phyloP scores from a whole-genome alignment of 306 rosid species.

The Abrus pulchellus region DNA sequence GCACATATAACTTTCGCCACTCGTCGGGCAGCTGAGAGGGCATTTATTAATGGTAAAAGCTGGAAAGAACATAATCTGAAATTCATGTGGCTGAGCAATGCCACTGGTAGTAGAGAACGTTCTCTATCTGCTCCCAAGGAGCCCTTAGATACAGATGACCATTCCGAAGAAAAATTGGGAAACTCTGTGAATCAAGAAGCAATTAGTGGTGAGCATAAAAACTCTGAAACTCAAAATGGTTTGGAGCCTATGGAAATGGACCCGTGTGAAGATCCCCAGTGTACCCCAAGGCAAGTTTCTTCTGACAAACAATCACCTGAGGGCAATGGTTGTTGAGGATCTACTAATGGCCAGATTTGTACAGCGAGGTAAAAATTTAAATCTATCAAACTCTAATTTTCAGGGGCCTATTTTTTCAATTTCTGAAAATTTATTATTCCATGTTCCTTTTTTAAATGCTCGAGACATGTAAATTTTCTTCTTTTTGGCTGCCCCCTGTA shows the following conservation, averaged over 20 bases:
- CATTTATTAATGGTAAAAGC: slow-evolving; percentile 73
- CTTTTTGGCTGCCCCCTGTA: slow-evolving; percentile 65
- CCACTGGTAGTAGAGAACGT: slow-evolving; percentile 56
- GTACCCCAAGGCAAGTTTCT: slow-evolving; percentile 51
- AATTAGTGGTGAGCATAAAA: slow-evolving; percentile 55
- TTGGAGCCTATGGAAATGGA: slow-evolving; percentile 58
- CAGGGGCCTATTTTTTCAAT: slow-evolving; percentile 53
- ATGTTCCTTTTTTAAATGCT: slow-evolving; percentile 54
- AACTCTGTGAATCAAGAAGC: slow-evolving; percentile 50
- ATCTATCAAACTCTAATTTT: slow-evolving; percentile 62
- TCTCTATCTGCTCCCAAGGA: slow-evolving; percentile 64
- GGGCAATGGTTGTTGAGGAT: slow-evolving; percentile 58
- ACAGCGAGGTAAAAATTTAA: slow-evolving; percentile 83
- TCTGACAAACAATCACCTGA: slow-evolving; percentile 61
- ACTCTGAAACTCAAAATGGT: slow-evolving; percentile 48
- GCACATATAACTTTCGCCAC: slow-evolving; percentile 62
- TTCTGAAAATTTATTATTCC: slow-evolving; percentile 58
- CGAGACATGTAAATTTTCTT: slow-evolving; percentile 73
- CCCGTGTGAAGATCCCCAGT: slow-evolving; percentile 55
- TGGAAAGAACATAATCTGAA: slow-evolving; percentile 78
- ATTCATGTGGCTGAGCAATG: slow-evolving; percentile 71
- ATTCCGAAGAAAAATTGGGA: slow-evolving; percentile 51
- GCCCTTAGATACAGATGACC: slow-evolving; percentile 51
- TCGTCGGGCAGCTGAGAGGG: slow-evolving; percentile 80
- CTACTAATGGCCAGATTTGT: slow-evolving; percentile 70